phyloP scores from a whole-genome alignment of 306 rosid genomes.

The Luffa aegyptiaca region DNA sequence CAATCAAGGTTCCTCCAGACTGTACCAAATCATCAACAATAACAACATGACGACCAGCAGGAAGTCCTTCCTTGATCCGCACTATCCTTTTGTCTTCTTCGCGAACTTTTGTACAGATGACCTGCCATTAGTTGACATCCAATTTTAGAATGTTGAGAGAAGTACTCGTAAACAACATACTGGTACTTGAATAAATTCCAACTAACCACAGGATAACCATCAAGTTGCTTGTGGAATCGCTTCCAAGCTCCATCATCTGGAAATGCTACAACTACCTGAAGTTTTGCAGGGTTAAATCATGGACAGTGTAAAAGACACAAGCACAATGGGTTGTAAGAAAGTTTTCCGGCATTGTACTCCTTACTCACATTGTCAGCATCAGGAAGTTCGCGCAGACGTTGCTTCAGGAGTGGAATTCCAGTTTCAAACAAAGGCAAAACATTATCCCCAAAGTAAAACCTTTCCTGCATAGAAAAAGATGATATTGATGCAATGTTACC shows the following conservation, averaged over 20 bases:
- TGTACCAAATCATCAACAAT: conserved; percentile 97
- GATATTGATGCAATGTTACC: not conserved
- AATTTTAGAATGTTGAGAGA: not conserved
- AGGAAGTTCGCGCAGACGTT: conserved; percentile 72
- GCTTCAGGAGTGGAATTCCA: conserved; percentile 86
- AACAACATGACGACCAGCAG: conserved; percentile 79
- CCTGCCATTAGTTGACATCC: conserved; percentile 34
- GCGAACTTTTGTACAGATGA: conserved; percentile 86
- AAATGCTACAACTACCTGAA: conserved; percentile 91
- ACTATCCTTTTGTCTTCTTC: conserved; percentile 94
- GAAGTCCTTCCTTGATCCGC: conserved; percentile 84
- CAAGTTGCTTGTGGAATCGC: conserved; percentile 89
- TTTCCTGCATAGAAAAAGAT: conserved; percentile 44
- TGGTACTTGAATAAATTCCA: not conserved
- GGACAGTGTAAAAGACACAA: not conserved
- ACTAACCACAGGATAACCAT: conserved; percentile 60
- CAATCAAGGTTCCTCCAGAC: conserved; percentile 92
- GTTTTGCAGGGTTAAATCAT: not conserved
- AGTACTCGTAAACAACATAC: not conserved
- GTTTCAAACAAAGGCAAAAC: conserved; percentile 97
- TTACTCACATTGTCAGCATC: conserved; percentile 56
- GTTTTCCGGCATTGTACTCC: conserved; percentile 8
- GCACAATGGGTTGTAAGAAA: not conserved
- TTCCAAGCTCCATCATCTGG: conserved; percentile 99
- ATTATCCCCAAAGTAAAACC: conserved; percentile 91